These are phyloP conservation scores for Boletus reticuloceps DNA, from an alignment of 768 basidiomycete genomes.

Conservation along the genomic window DNA sequence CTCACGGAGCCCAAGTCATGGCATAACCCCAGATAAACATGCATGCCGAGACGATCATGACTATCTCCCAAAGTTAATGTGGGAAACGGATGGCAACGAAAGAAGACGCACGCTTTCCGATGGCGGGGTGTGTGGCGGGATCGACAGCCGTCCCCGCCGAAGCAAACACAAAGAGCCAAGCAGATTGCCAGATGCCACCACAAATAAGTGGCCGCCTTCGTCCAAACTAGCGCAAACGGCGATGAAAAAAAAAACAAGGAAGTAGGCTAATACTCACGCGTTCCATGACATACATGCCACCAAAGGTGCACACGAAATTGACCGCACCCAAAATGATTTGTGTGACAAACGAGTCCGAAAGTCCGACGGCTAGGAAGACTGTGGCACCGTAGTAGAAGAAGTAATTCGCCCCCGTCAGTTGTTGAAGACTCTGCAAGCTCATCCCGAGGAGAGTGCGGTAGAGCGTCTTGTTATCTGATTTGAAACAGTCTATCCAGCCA, in stretches of 20 bases:
- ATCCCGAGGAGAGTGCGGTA: slow-evolving; percentile 58
- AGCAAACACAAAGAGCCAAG: slow-evolving; percentile 73
- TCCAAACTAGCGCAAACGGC: slow-evolving; percentile 39
- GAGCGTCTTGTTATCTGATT: too few relatives aligned
- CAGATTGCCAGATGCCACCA: slow-evolving; percentile 68
- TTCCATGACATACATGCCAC: slow-evolving; percentile 73
- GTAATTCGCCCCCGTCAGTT: slow-evolving; percentile 55
- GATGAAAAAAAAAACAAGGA: slow-evolving; percentile 9
- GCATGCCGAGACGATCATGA: slow-evolving; percentile 51
- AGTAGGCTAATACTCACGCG: slow-evolving; percentile 12
- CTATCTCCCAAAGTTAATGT: slow-evolving; percentile 20
- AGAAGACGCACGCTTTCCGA: slow-evolving; percentile 49
- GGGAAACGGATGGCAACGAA: not conserved
- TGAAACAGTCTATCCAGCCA: slow-evolving; percentile 61
- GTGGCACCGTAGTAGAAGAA: slow-evolving; percentile 57
- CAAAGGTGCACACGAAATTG: slow-evolving; percentile 70
- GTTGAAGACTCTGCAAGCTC: slow-evolving; percentile 66
- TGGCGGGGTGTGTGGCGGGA: slow-evolving; percentile 34
- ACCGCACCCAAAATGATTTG: slow-evolving; percentile 76
- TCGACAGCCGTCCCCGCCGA: slow-evolving; percentile 21
- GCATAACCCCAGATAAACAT: slow-evolving; percentile 56
- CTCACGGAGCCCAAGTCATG: too few relatives aligned
- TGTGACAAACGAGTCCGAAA: slow-evolving; percentile 62
- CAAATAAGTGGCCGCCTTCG: slow-evolving; percentile 61
- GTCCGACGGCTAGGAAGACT: slow-evolving; percentile 64